phyloP scores from a whole-genome alignment of 2,329 filamentous ascomycete species.

The Alternaria burnsii region DNA sequence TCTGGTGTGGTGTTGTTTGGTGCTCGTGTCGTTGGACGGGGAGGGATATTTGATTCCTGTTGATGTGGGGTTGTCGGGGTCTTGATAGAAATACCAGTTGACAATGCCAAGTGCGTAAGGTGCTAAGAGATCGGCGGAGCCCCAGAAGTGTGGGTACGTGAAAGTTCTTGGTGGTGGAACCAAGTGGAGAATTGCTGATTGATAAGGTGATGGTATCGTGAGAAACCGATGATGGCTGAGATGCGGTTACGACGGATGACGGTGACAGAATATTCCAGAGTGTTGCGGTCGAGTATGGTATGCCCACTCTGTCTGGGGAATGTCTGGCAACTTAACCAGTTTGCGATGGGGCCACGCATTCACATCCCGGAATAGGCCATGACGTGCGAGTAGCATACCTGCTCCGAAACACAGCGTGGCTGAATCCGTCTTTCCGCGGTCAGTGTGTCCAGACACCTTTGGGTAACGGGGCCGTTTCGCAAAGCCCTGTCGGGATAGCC shows the following conservation, averaged over 20 bases:
- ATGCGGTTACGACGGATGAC: conserved; percentile 16
- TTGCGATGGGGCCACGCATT: conserved; percentile 22
- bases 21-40: conserved; percentile 2
- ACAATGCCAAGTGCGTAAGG: conserved; percentile 26
- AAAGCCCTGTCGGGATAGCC: conserved; percentile 20
- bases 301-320: not conserved
- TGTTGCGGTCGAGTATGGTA: conserved; percentile 3
- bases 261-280: not conserved
- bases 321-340: conserved; percentile 22
- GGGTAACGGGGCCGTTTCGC: conserved; percentile 16
- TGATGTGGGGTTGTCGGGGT: conserved; percentile 26
- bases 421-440: conserved; percentile 25
- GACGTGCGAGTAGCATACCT: conserved; percentile 30
- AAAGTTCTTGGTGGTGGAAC: conserved; percentile 24
- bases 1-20: conserved; percentile 7
- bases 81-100: conserved; percentile 19
- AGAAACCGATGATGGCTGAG: conserved; percentile 16
- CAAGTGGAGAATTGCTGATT: conserved; percentile 21
- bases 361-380: conserved; percentile 31
- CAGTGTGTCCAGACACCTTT: conserved; percentile 15
- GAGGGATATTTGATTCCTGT: conserved; percentile 9
- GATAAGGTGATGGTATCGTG: conserved; percentile 22
- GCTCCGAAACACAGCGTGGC: conserved; percentile 22
- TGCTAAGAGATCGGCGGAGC: conserved; percentile 23
- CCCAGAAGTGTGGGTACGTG: conserved; percentile 24